phyloP scores from a whole-genome alignment of 1,284 basidiomycete species.

The Neotropicomus parvogracilis region DNA sequence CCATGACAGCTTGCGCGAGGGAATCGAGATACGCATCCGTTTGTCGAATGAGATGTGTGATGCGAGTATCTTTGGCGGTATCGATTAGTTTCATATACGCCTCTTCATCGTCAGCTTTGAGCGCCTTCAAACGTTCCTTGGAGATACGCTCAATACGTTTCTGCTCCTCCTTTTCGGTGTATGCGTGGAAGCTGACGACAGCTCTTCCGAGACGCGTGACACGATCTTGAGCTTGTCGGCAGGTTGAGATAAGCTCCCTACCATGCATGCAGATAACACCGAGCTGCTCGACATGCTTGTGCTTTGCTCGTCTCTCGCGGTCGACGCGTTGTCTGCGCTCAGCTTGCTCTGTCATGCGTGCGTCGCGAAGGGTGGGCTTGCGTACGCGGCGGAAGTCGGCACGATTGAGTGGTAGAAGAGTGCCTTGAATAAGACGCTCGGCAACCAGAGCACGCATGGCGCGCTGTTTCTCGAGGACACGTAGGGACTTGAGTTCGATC shows the following conservation, averaged over 20 bases:
- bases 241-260: conserved; percentile 64
- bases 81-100: conserved; percentile 99
- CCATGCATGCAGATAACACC: conserved; percentile 87
- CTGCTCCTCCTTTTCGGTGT: conserved; percentile 98
- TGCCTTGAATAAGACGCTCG: conserved; percentile 84
- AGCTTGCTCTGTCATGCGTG: conserved; percentile 84
- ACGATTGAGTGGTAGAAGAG: conserved; percentile 89
- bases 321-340: conserved; percentile 92
- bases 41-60: conserved; percentile 93
- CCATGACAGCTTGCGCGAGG: conserved; percentile 90
- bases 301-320: conserved; percentile 90
- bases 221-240: conserved; percentile 70
- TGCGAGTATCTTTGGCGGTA: conserved; percentile 98
- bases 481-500: conserved; percentile 93
- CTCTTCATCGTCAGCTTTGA: conserved; percentile 98
- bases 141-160: conserved; percentile 94
- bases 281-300: conserved; percentile 96
- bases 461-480: conserved; percentile 88
- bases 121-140: conserved; percentile 97
- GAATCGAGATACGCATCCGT: conserved; percentile 96
- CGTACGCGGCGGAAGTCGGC: conserved; percentile 87
- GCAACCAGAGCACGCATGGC: conserved; percentile 83
- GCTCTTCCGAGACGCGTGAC: conserved; percentile 82
- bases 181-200: conserved; percentile 81
- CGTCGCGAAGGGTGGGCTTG: conserved; percentile 88